Evolutionary conservation across 2,329 filamentous ascomycete genomes (phyloP), one percentile per base, ranked within the genome.

Genomic region (Orbilia ellipsospora): DNA sequence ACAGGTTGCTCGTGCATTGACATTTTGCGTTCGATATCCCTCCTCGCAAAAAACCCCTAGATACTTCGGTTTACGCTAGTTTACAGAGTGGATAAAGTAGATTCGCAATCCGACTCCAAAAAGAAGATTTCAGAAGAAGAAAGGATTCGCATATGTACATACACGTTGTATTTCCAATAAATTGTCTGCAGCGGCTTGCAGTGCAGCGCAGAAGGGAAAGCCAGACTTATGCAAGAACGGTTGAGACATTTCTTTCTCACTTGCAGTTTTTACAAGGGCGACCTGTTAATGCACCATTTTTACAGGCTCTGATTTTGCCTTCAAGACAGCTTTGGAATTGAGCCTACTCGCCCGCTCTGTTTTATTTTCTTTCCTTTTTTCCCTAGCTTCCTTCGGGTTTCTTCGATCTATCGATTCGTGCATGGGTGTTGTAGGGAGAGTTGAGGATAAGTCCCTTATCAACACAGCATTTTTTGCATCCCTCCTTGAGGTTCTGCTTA

Each of bases 161-260:
- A 36, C 10, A 36, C n/a, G n/a, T 10, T 2, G 31, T 36, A 36
- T 60, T 63, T 55, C 67, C 57, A 61, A 63, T 45, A 70, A 62
- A 70, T 63, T 48, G 48, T 44, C n/a, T 70, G 65, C 65, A 69
- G 56, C 51, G 44, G 31, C 40, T 40, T 70, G 57, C 66, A 62
- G 66, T 50, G 45, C 59, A 52, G 56, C 55, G 55, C 18, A 52
- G 56, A 48, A 23, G 20, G 51, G 54, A 63, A 28, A 55, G 42
- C 66, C 57, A 70, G 66, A 42, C 60, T 72, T 72, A 72, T 72
- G 67, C 67, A 70, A 65, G 67, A 59, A 60, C 67, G 60, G 67
- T 72, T 72, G 67, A 72, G 67, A 72, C 67, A 72, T 72, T 72
- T 72, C 60, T 64, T 65, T 72, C 60, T 65, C 60, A 64, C 60